phyloP scores from a whole-genome alignment of 176 grass and related monocot genomes.

The Eragrostis curvula region DNA sequence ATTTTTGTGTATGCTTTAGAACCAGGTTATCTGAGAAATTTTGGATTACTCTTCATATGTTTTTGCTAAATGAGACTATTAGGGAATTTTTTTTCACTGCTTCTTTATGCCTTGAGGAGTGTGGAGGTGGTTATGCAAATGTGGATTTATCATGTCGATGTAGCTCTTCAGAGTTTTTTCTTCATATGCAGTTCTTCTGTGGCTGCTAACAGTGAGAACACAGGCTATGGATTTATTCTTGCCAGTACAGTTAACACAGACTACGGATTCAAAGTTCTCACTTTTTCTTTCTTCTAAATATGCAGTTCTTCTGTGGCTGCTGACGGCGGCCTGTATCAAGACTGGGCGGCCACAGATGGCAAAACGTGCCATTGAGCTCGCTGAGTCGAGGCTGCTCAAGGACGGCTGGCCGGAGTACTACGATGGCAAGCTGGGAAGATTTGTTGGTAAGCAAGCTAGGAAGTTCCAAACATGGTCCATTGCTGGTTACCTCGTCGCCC shows the following conservation, averaged over 20 bases:
- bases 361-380: slow-evolving; percentile 77
- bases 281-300: not conserved
- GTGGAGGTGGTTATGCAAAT: not conserved
- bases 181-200: no score
- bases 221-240: no score
- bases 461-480: slow-evolving; percentile 97
- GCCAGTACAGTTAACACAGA: not conserved
- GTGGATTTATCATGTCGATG: not conserved
- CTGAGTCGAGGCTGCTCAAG: slow-evolving; percentile 74
- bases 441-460: slow-evolving; percentile 87
- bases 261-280: not conserved
- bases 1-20: not conserved
- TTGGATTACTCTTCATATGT: not conserved
- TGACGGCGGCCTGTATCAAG: slow-evolving; percentile 95
- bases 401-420: slow-evolving; percentile 94
- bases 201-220: no score
- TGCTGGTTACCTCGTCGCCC: slow-evolving; percentile 81
- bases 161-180: no score
- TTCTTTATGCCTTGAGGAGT: not conserved
- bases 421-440: slow-evolving; percentile 79
- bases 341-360: slow-evolving; percentile 90
- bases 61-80: not conserved
- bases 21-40: not conserved
- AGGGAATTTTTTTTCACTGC: not conserved
- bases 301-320: slow-evolving; percentile 94